Evolutionary conservation across 2,329 filamentous ascomycete genomes (phyloP).

Genomic region (Monosporascus sp.): DNA sequence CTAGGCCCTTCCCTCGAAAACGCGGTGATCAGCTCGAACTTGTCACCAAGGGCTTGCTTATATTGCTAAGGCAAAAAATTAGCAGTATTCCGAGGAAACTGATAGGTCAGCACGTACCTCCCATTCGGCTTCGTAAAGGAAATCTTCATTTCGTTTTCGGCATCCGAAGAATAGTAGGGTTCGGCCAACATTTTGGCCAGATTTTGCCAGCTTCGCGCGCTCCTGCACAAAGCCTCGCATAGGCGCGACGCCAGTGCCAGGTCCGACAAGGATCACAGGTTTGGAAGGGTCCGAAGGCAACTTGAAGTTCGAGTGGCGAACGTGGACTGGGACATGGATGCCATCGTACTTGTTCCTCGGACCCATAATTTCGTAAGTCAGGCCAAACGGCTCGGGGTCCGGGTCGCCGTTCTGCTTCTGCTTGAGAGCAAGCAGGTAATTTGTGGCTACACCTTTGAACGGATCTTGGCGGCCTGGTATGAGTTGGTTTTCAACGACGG

Average conservation of each 20-base stretch:
- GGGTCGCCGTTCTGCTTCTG: constrained; percentile 92
- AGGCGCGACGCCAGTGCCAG: constrained; percentile 92
- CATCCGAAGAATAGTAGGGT: constrained; percentile 95
- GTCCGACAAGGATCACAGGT: constrained; percentile 92
- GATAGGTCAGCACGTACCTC: constrained; percentile 56
- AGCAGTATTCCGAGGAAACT: constrained; percentile 11
- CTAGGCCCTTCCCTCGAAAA: constrained; percentile 85
- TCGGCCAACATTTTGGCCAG: constrained; percentile 77
- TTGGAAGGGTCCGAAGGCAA: constrained; percentile 91
- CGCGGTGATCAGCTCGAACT: constrained; percentile 84
- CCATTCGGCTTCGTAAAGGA: constrained; percentile 88
- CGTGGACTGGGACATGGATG: constrained; percentile 88
- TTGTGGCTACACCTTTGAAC: constrained; percentile 93
- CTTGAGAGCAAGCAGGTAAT: constrained; percentile 91
- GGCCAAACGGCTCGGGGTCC: constrained; percentile 73
- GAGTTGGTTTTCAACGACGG: constrained; percentile 80
- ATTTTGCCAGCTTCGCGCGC: constrained; percentile 73
- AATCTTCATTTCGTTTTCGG: constrained; percentile 82
- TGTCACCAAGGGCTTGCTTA: constrained; percentile 76
- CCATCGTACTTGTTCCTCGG: constrained; percentile 97
- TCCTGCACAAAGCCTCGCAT: constrained; percentile 96
- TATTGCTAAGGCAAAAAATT: constrained; percentile 57
- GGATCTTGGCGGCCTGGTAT: constrained; percentile 71
- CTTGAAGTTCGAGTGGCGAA: constrained; percentile 99
- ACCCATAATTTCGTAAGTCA: constrained; percentile 81